phyloP scores from a whole-genome alignment of 192 early-diverging fungal genomes.

The Coemansia sp. region DNA sequence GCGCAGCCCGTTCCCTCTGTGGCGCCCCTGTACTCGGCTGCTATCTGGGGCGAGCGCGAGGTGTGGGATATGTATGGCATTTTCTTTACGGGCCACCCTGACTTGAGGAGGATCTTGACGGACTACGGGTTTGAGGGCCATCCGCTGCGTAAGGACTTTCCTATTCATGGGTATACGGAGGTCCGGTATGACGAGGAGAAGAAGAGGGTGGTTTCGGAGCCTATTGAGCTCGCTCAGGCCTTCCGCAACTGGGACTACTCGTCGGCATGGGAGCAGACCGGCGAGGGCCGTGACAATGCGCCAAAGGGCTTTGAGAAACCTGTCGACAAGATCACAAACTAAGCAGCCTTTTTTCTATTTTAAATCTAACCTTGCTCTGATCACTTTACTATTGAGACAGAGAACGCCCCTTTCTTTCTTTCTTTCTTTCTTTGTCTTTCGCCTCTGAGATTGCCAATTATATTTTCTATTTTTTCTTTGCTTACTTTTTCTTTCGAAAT shows the following conservation, averaged over 20 bases:
- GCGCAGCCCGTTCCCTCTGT: constrained; percentile 86
- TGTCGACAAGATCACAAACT: constrained; percentile 2
- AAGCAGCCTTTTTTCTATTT: background rate
- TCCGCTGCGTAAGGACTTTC: constrained; percentile 96
- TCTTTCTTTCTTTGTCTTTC: background rate
- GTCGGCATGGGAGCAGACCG: constrained; percentile 91
- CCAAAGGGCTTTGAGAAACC: constrained; percentile 51
- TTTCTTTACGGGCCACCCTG: constrained; percentile 93
- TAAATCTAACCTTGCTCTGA: background rate
- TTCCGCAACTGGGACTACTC: constrained; percentile 95
- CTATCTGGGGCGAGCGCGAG: constrained; percentile 99
- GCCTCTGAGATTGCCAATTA: background rate
- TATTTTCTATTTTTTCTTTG: background rate
- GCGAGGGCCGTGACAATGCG: constrained; percentile 57
- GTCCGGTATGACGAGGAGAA: constrained; percentile 98
- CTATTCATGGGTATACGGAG: constrained; percentile 97
- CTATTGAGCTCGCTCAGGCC: constrained; percentile 92
- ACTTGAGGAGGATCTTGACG: constrained; percentile 93
- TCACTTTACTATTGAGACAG: background rate
- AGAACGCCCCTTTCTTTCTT: background rate
- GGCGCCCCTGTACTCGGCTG: constrained; percentile 73
- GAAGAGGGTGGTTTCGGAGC: constrained; percentile 96
- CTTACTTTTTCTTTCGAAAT: constrained; percentile 25
- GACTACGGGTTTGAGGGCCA: constrained; percentile 99
- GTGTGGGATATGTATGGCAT: constrained; percentile 99